Percentiles rank a stretch among this genome's conserved stretches.
These are phyloP conservation scores for Aspergillus aculeatus DNA, from an alignment of 2,329 filamentous ascomycete species.

Conservation along the genomic window DNA sequence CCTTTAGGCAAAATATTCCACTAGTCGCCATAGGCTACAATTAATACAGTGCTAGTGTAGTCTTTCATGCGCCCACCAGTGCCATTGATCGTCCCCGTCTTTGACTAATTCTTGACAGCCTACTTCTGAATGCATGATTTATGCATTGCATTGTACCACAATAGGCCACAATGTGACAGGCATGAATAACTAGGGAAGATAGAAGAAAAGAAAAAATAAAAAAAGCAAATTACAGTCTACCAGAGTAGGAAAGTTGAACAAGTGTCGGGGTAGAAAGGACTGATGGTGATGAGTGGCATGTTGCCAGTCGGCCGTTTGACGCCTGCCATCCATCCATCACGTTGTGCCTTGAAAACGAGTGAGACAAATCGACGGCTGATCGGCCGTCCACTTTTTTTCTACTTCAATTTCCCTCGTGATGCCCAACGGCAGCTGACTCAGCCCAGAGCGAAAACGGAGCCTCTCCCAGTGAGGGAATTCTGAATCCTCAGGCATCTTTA, in stretches of 20 bases:
- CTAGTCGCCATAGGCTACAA: background rate
- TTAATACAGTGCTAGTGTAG: no score
- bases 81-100: no score
- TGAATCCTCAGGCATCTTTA: conserved; percentile 5
- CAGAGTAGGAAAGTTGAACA: background rate
- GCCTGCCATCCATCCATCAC: background rate
- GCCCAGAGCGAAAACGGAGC: background rate
- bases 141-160: no score
- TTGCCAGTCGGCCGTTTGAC: no score
- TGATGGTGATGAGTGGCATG: no score
- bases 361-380: conserved; percentile 11
- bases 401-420: conserved; percentile 8
- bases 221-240: background rate
- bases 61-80: no score
- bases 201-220: no score
- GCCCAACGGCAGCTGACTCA: conserved; percentile 17
- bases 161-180: no score
- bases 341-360: background rate
- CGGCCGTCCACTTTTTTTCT: conserved; percentile 5
- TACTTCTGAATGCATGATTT: no score
- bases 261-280: background rate
- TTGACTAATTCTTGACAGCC: no score
- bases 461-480: conserved; percentile 7
- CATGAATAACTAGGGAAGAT: no score
- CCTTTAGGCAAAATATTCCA: background rate